Evolutionary conservation across 2,329 filamentous ascomycete genomes (phyloP), one percentile per base, ranked within the genome.

Genomic region (Apiospora hydei): DNA sequence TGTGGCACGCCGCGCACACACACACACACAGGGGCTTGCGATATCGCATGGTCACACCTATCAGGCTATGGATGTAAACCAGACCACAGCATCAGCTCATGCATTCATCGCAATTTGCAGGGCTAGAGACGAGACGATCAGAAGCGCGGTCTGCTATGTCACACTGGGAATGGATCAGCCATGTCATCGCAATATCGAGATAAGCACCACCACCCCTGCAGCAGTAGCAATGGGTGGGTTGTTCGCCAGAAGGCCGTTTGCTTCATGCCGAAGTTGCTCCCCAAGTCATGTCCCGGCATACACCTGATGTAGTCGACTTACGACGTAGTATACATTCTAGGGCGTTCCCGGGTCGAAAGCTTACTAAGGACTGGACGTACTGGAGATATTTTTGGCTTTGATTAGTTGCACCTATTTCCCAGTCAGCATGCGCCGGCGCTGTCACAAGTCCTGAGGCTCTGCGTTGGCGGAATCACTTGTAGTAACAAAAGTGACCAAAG

Each of bases 191-290:
- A 41, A 41, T 64, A 38, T 24, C 57, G 18, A 41, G 57, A 64
- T 64, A 64, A 64, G 57, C 34, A 11, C 34, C 30, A 64, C 57
- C 57, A 64, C 57, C 57, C 57, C 34, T n/a, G 57, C 53, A 61
- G 5, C 5, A 57, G 4, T 4, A 18, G 16, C 14, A 30, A 53
- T n/a, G 10, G 24, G n/a, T 51, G 47, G 47, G n/a, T 21, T 24
- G 47, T 51, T 51, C 49, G 10, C 24, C 34, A 38, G 34, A 26
- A 30, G 13, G 24, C 26, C 14, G 13, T 30, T n/a, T 18, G 8
- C 30, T 61, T 30, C 30, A 41, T 10, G 34, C 14, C 18, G 44
- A 47, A 47, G 7, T 61, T 61, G 53, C 11, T 41, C 34, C n/a
- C 10, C 34, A 41, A 64, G 57, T 64, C 57, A 64, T 64, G 57